Base-by-base conservation (phyloP, 345 rosid species). In the Arabidopsis arenosa region DNA sequence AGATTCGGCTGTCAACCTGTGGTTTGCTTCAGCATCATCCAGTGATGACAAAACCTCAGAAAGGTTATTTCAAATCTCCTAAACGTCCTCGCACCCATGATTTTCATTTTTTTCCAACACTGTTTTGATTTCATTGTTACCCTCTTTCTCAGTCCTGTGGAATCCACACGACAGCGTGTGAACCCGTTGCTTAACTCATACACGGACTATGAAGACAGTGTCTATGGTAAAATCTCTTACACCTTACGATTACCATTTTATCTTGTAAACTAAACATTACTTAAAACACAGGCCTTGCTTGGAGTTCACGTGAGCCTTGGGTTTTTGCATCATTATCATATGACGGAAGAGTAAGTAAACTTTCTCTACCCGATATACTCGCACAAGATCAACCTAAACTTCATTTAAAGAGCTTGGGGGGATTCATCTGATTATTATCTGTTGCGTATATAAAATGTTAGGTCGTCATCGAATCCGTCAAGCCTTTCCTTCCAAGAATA, bases 241-340 rank as follows among this genome's bases (percentile, higher is more conserved):
- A 57, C 75, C 21, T 45, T 48, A 59, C 44, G 37, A 55, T 28
- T 68, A 53, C 45, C 43, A 56, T 47, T 58, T 4, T 1, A 48
- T 48, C 66, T 77, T 41, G 45, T 79, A 23, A 47, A 17, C 64
- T 28, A 62, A 75, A 72, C 67, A 51, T 11, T 57, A 66, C 66
- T 33, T 55, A 35, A 12, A 69, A 52, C 23, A 41, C 83, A 92
- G 99, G 96, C 62, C 88, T 95, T 77, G 86, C 96, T 63, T 92
- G 97, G 99, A 92, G 97, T 80, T 82, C 86, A 59, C 88, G 89
- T 6, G 97, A 92, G 77, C 96, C 93, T 51, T 92, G 87, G 93
- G 78, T 92, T 59, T 95, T 90, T 79, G 96, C 97, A 44, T 90
- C 99, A 13, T 60, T 92, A 66, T 95, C 97, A 18, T 95, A 92